Evolutionary conservation across 257 asterid genomes (phyloP).

Genomic region (Ligustrum vulgare): DNA sequence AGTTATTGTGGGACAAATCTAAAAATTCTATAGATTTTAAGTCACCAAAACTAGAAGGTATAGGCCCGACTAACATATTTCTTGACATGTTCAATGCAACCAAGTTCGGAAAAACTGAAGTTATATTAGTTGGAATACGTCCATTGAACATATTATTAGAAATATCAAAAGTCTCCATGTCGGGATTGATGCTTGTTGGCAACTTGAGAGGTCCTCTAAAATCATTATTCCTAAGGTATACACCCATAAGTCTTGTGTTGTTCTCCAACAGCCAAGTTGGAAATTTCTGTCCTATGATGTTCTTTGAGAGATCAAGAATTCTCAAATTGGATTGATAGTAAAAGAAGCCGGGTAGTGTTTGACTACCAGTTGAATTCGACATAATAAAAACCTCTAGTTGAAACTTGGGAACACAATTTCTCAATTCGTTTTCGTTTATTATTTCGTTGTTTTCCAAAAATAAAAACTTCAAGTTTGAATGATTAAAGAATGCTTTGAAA

Average conservation of each 20-base stretch:
- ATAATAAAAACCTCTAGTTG: too few species aligned
- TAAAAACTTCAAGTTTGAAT: neutral
- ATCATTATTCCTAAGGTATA: neutral
- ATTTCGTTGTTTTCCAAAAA: too few species aligned
- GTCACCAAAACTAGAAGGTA: conserved; percentile 17
- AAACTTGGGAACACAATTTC: too few species aligned
- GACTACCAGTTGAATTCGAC: too few species aligned
- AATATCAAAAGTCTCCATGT: neutral
- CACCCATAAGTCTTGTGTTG: neutral
- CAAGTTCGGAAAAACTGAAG: neutral
- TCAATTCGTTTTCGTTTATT: too few species aligned
- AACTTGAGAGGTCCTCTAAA: neutral
- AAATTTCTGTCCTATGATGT: neutral
- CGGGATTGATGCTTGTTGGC: neutral
- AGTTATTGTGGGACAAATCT: conserved; percentile 22
- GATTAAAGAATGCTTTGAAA: neutral
- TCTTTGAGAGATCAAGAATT: too few species aligned
- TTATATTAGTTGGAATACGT: conserved; percentile 1
- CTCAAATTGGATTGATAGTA: neutral
- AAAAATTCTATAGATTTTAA: neutral
- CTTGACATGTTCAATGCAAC: neutral
- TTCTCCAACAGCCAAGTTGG: neutral
- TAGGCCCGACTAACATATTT: conserved; percentile 9
- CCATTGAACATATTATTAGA: conserved; percentile 12
- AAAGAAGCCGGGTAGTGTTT: too few species aligned